A percentile compares a stretch with the other conserved stretches of the same genome.
Conservation (phyloP, 2,329 filamentous ascomycete species). For the Paracorniculantispora psalliotae region DNA sequence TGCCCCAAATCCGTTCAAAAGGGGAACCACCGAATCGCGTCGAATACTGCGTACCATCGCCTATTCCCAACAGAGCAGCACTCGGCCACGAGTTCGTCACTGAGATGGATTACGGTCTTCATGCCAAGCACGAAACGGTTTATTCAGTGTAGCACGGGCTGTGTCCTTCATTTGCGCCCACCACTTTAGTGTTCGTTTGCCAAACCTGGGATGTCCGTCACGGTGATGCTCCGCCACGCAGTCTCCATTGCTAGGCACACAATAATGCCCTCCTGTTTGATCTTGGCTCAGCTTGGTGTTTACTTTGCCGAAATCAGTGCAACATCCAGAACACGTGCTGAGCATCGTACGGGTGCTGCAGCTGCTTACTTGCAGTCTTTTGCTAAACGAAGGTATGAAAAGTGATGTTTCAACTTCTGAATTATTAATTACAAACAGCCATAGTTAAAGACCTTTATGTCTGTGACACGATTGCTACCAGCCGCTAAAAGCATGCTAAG, state of each 20-base stretch:
- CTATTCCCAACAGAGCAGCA: neutral
- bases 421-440: too few relatives aligned
- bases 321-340: neutral
- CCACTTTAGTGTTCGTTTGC: neutral
- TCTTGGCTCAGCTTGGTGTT: neutral
- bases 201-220: neutral
- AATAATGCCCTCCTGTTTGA: neutral
- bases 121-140: neutral
- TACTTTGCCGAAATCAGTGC: slow-evolving; percentile 6
- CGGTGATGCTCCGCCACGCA: neutral
- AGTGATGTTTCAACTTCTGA: too few relatives aligned
- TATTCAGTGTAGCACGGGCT: neutral
- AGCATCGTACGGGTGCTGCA: neutral
- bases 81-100: neutral
- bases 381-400: too few relatives aligned
- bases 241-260: neutral
- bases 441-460: too few relatives aligned
- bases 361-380: neutral
- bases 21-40: neutral
- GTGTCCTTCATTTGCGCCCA: neutral
- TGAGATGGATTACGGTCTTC: neutral
- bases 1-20: neutral
- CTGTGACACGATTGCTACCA: too few relatives aligned
- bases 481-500: too few relatives aligned
- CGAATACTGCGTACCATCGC: neutral